Evolutionary conservation across 139 green algal genomes (phyloP).

Genomic region (Coccomyxa sp.): DNA sequence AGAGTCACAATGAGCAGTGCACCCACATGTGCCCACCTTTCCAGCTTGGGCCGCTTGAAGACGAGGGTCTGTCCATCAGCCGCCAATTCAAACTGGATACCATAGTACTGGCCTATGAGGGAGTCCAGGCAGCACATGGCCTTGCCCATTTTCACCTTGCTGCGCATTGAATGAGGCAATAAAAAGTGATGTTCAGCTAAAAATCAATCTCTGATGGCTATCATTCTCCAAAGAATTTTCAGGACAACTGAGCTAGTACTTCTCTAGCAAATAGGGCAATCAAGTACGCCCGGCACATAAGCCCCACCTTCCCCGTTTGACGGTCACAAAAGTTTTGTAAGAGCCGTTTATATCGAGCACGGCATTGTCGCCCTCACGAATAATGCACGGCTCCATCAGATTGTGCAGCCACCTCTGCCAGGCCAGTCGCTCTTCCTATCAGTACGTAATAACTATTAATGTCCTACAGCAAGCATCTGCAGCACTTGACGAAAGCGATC

Average conservation of each 20-base stretch:
- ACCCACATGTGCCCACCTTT: background rate
- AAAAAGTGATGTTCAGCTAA: background rate
- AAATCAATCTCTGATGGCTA: background rate
- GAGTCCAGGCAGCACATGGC: constrained; percentile 15
- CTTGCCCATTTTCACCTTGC: constrained; percentile 49
- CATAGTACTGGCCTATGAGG: constrained; percentile 55
- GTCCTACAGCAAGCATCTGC: too few species aligned
- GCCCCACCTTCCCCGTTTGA: constrained; percentile 31
- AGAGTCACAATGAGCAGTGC: background rate
- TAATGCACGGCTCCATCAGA: background rate
- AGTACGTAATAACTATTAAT: too few species aligned
- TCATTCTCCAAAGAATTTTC: background rate
- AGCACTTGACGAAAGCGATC: too few species aligned
- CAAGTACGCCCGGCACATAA: too few species aligned
- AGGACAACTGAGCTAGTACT: background rate
- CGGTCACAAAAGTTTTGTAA: constrained; percentile 38
- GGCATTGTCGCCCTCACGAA: constrained; percentile 54
- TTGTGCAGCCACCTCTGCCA: too few species aligned
- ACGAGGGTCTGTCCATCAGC: background rate
- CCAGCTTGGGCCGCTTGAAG: constrained; percentile 3
- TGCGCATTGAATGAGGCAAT: constrained; percentile 9
- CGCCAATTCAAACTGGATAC: constrained; percentile 41
- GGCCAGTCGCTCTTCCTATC: too few species aligned
- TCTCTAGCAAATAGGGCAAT: too few species aligned
- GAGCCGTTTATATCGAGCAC: constrained; percentile 67